Evolutionary conservation across 2,329 filamentous ascomycete genomes (phyloP).

Genomic region (Fusarium abutilonis): DNA sequence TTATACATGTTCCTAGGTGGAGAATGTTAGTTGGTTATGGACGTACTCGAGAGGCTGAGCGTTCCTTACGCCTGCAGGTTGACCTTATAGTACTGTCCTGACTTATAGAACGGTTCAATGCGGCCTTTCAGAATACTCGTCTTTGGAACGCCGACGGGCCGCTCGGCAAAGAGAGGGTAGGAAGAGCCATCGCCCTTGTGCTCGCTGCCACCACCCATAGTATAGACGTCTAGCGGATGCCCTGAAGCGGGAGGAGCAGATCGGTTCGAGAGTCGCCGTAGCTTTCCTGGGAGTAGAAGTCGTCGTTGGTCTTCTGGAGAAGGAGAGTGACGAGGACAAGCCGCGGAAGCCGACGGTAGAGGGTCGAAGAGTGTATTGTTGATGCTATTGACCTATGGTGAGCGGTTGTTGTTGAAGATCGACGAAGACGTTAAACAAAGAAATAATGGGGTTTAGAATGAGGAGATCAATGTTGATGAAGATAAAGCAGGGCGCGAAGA

Average conservation of each 20-base stretch:
- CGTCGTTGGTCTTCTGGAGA: conserved; percentile 35
- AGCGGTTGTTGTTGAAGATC: conserved; percentile 25
- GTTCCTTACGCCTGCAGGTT: conserved; percentile 75
- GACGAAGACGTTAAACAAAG: conserved; percentile 20
- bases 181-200: conserved; percentile 56
- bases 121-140: conserved; percentile 85
- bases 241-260: conserved; percentile 52
- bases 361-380: conserved; percentile 39
- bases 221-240: conserved; percentile 46
- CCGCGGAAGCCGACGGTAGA: conserved; percentile 38
- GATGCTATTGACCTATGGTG: conserved; percentile 36
- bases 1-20: conserved; percentile 52
- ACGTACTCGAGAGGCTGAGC: not conserved
- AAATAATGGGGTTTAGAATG: not conserved
- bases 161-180: conserved; percentile 62
- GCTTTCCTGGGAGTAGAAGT: conserved; percentile 37
- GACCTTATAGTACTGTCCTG: conserved; percentile 79
- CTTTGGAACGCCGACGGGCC: conserved; percentile 80
- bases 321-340: conserved; percentile 42
- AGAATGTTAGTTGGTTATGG: conserved; percentile 18
- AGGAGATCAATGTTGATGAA: conserved; percentile 1
- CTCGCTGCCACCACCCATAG: conserved; percentile 63
- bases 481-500: conserved; percentile 1
- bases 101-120: conserved; percentile 80
- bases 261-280: conserved; percentile 50